Conservation (phyloP, 129 eudicot species). For the Solidago caesia region DNA sequence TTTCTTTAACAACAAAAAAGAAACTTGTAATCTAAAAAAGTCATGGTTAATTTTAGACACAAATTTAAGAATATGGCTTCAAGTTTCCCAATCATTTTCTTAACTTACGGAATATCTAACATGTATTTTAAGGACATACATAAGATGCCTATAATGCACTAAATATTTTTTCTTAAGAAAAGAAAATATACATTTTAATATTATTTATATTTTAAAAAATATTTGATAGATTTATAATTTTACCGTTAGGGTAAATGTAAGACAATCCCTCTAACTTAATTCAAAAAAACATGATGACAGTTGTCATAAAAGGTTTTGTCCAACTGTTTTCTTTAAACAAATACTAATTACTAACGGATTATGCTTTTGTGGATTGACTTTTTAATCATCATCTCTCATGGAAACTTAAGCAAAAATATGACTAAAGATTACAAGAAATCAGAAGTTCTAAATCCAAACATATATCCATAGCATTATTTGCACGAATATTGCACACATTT, state of each 20-base stretch:
- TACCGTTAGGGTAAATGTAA: no score
- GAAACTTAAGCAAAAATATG: background rate
- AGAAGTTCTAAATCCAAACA: background rate
- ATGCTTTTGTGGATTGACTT: background rate
- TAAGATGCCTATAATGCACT: no score
- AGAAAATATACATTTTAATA: no score
- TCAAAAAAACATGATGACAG: constrained; percentile 30
- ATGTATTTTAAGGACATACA: no score
- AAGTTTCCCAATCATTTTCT: background rate
- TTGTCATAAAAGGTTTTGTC: constrained; percentile 21
- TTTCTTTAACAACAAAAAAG: no score
- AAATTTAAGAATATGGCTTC: background rate
- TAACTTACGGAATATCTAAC: background rate
- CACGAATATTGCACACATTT: background rate
- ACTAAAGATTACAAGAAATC: background rate
- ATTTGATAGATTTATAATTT: no score
- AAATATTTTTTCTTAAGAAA: no score
- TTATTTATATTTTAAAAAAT: no score
- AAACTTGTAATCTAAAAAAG: no score
- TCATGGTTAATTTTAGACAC: background rate
- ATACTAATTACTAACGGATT: background rate
- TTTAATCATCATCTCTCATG: background rate
- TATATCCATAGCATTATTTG: background rate
- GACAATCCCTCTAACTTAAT: background rate
- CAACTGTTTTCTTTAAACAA: constrained; percentile 2